Percentiles rank a stretch among this genome's conserved stretches.
These are phyloP conservation scores for Tubosaeta sp. DNA, from an alignment of 768 basidiomycete genomes.

Conservation along the genomic window DNA sequence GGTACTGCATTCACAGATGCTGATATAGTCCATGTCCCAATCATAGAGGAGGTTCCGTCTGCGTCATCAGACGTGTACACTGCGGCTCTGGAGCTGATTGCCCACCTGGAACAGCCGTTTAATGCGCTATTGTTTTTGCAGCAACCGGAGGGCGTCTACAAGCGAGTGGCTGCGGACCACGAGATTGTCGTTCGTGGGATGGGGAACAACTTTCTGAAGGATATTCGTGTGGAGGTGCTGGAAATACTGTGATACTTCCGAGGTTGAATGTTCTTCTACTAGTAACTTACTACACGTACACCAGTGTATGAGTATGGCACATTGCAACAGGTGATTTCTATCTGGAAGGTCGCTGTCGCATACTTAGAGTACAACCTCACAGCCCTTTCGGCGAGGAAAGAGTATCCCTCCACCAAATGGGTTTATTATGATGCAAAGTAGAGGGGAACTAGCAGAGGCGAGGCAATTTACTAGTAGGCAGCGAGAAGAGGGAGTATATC, in stretches of 20 bases:
- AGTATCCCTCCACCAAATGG: too few species aligned
- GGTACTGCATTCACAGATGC: not conserved
- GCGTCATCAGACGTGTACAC: not conserved
- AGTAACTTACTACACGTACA: too few species aligned
- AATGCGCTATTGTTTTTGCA: not conserved
- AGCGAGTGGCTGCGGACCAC: conserved; percentile 6
- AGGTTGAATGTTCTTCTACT: too few species aligned
- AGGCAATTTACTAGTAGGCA: too few species aligned
- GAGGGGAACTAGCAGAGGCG: too few species aligned
- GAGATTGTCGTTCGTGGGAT: conserved; percentile 2
- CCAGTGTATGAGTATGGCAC: too few species aligned
- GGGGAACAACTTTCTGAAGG: not conserved
- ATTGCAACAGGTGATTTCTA: too few species aligned
- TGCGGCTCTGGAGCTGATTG: conserved; percentile 1
- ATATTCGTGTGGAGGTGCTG: not conserved
- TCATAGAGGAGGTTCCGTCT: not conserved
- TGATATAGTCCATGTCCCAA: not conserved
- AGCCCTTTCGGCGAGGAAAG: too few species aligned
- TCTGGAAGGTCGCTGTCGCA: too few species aligned
- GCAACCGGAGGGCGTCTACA: not conserved
- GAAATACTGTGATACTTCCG: not conserved
- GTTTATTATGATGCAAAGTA: too few species aligned
- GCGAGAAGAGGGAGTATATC: too few species aligned
- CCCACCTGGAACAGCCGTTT: conserved; percentile 4
- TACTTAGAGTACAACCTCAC: too few species aligned